Base-by-base conservation (phyloP, 257 asterid species). In the Catharanthus roseus region DNA sequence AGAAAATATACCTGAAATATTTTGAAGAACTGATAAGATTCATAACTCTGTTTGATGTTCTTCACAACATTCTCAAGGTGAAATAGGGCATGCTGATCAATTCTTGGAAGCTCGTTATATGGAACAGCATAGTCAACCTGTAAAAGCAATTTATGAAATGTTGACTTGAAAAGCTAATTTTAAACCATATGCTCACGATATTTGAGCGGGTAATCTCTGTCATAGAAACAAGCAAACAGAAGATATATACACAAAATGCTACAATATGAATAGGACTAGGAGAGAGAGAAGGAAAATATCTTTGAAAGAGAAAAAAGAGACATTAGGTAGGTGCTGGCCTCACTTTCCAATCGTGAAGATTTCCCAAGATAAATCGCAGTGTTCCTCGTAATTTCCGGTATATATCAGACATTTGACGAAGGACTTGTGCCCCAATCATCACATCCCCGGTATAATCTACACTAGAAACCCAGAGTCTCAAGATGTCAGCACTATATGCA, bases 271-370 rank as follows among this genome's bases (percentile, higher is more conserved):
- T 28, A n/a, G 67, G 26, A 67, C 23, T 33, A 15, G 69, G 62
- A 44, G 61, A 23, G 69, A 49, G 69, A 69, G 38, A 65, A n/a
- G 61, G 6, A 29, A 26, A 23, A 44, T 36, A 34, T 38, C 18
- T 1, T 41, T n/a, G 42, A 47, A 21, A 47, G 3, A 12, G 13
- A 61, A 62, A 62, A 16, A 62, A 0, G 34, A 31, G 3, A 0
- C 49, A 70, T 28, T 26, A 51, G n/a, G 13, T 36, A 65, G 55
- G 41, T 44, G 61, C 39, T 53, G 23, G 71, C 67, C 96, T 69
- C 85, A 93, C 99, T 81, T 93, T 89, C 99, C 99, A 93, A 78
- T 93, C 97, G 34, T 91, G 99, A 74, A 93, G 90, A 80, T 93
- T 93, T 44, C 90, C 97, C 78, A 93, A 75, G 82, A 93, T 96